Conservation (phyloP, 768 basidiomycete genomes). For the Russula ochroleuca region DNA sequence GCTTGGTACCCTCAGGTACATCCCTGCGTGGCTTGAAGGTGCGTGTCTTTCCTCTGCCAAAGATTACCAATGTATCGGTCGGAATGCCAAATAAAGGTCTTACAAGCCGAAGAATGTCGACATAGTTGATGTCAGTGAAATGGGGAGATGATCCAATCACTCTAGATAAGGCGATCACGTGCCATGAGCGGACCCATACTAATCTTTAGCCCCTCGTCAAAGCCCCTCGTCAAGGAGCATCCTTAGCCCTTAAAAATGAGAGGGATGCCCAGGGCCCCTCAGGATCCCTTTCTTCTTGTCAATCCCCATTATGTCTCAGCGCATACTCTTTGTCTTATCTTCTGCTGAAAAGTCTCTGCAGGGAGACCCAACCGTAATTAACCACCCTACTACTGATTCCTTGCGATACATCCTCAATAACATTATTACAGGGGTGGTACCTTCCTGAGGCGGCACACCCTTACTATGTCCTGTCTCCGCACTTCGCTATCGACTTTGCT, state of each 20-base stretch:
- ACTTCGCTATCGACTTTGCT: conserved; percentile 44
- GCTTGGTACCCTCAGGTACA: conserved; percentile 93
- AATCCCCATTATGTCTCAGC: conserved; percentile 6
- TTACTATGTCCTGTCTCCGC: conserved; percentile 36
- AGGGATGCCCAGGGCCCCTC: background rate
- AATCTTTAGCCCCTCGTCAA: no score
- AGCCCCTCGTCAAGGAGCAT: no score
- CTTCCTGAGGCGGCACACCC: conserved; percentile 53
- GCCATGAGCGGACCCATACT: background rate
- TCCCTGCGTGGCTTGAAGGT: conserved; percentile 97
- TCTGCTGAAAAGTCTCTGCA: conserved; percentile 56
- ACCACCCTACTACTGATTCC: background rate
- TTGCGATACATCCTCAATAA: background rate
- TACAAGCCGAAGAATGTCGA: conserved; percentile 88
- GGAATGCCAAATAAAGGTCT: conserved; percentile 35
- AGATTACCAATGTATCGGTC: background rate
- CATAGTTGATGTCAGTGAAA: conserved; percentile 40
- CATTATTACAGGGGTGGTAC: conserved; percentile 62
- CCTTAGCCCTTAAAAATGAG: background rate
- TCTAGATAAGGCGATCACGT: background rate
- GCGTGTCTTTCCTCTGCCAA: conserved; percentile 74
- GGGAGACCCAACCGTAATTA: conserved; percentile 46
- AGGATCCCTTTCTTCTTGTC: background rate
- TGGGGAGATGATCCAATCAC: background rate
- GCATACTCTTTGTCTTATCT: conserved; percentile 71